These are phyloP conservation scores for Picochlorum sp. DNA, from an alignment of 139 green algal genomes.

Conservation along the genomic window DNA sequence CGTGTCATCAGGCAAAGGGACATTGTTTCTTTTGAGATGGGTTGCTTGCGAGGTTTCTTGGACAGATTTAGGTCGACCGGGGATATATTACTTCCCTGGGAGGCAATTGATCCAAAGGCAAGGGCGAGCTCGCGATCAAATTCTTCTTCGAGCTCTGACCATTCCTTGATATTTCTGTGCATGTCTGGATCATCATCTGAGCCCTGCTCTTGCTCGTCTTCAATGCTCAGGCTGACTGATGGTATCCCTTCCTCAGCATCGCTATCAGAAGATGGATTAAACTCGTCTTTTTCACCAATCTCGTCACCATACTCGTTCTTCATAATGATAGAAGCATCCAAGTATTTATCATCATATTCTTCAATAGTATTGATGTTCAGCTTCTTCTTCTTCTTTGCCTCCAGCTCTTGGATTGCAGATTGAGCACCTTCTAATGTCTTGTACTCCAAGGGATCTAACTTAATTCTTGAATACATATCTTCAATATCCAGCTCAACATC, in stretches of 20 bases:
- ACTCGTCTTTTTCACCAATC: constrained; percentile 14
- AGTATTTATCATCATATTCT: constrained; percentile 25
- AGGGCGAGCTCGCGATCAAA: constrained; percentile 30
- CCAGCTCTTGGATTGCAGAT: constrained; percentile 47
- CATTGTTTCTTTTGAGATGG: not conserved
- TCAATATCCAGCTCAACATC: constrained; percentile 88
- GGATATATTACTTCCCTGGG: not conserved
- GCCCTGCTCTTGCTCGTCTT: not conserved
- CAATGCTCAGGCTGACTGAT: not conserved
- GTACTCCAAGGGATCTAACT: constrained; percentile 7
- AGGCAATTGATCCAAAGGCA: constrained; percentile 28
- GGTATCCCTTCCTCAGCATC: not conserved
- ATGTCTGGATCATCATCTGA: not conserved
- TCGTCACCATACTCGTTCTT: constrained; percentile 30
- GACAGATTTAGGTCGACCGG: too few species aligned
- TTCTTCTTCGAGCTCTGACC: constrained; percentile 4
- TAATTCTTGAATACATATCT: constrained; percentile 66
- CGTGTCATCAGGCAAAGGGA: constrained; percentile 28
- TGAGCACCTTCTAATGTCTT: constrained; percentile 37
- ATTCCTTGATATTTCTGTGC: constrained; percentile 12
- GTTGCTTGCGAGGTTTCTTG: not conserved
- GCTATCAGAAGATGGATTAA: constrained; percentile 12
- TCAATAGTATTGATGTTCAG: constrained; percentile 17
- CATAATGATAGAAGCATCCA: constrained; percentile 13
- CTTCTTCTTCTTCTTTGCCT: constrained; percentile 16